Percentiles rank a stretch among this genome's conserved stretches.
Conservation (phyloP, 2,329 filamentous ascomycete species). For the Calonectria honghensis region DNA sequence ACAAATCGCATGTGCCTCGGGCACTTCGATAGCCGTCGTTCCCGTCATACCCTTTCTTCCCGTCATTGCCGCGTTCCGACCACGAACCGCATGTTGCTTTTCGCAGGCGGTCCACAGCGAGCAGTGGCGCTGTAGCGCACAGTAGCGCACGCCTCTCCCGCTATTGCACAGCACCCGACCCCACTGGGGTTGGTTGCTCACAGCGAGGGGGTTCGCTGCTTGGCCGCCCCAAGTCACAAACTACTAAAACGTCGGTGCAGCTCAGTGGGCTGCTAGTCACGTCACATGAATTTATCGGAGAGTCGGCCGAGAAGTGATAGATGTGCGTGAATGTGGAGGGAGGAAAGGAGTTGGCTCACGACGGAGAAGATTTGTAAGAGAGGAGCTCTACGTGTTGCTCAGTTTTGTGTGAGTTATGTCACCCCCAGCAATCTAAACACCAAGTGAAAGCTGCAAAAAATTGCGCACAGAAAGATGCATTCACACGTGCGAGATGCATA, state of each 20-base stretch:
- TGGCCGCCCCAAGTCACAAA: neutral
- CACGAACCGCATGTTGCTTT: neutral
- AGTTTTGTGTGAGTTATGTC: neutral
- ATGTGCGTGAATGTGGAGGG: neutral
- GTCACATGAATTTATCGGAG: neutral
- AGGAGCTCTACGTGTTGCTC: neutral
- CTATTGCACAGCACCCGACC: neutral
- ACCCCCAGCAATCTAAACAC: neutral
- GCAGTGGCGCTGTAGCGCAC: neutral
- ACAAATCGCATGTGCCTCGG: neutral
- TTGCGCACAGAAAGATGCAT: neutral
- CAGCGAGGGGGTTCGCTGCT: constrained; percentile 1
- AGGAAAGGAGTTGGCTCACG: neutral
- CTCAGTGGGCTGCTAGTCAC: neutral
- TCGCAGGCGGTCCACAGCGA: neutral
- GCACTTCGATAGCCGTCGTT: constrained; percentile 37
- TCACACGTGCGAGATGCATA: neutral
- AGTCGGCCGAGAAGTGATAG: neutral
- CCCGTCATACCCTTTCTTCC: constrained; percentile 45
- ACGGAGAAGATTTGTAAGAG: neutral
- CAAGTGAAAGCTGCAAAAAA: neutral
- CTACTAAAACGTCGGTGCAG: neutral
- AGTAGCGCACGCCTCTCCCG: constrained; percentile 10
- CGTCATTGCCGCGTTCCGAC: constrained; percentile 25
- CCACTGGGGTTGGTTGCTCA: constrained; percentile 4